phyloP scores from a whole-genome alignment of 148 eudicot genomes.

The Nepenthes gracilis region DNA sequence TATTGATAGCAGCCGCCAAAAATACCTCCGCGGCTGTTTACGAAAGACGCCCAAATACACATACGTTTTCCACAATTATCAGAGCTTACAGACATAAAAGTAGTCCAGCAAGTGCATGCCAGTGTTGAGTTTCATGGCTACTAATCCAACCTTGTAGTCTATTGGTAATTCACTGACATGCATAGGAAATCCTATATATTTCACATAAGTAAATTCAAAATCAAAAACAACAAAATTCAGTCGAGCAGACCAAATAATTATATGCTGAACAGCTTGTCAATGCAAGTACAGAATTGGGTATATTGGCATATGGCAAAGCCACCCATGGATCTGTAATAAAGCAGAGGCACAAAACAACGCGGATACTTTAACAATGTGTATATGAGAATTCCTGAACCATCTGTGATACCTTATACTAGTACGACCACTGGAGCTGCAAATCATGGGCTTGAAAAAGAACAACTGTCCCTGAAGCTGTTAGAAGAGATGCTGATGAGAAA shows the following conservation, averaged over 20 bases:
- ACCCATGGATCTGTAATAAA: slow-evolving; percentile 31
- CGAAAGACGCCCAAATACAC: slow-evolving; percentile 14
- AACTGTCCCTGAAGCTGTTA: slow-evolving; percentile 39
- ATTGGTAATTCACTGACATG: slow-evolving; percentile 48
- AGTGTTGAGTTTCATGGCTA: slow-evolving; percentile 31
- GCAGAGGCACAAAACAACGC: slow-evolving; percentile 29
- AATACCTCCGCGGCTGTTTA: slow-evolving; percentile 28
- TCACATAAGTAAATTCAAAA: too few relatives aligned
- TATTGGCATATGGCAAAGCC: slow-evolving; percentile 37
- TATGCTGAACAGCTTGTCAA: slow-evolving; percentile 42
- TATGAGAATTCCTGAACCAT: slow-evolving; percentile 16
- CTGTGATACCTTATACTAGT: slow-evolving; percentile 43
- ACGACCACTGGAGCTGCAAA: slow-evolving; percentile 58
- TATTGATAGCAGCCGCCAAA: slow-evolving; percentile 10
- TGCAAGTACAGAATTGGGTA: slow-evolving; percentile 51
- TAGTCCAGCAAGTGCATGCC: slow-evolving; percentile 33
- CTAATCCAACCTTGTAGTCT: slow-evolving; percentile 36
- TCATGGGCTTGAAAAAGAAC: slow-evolving; percentile 31
- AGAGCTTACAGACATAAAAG: slow-evolving; percentile 35
- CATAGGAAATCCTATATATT: slow-evolving; percentile 51
- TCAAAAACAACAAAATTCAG: slow-evolving; percentile 11
- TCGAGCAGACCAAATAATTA: slow-evolving; percentile 44
- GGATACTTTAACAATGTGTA: slow-evolving; percentile 32
- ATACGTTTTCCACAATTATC: slow-evolving; percentile 35
- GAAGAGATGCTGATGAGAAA: slow-evolving; percentile 35